Evolutionary conservation across 2,329 filamentous ascomycete genomes (phyloP), one percentile per base, ranked within the genome.

Genomic region (Harringtonia lauricola): DNA sequence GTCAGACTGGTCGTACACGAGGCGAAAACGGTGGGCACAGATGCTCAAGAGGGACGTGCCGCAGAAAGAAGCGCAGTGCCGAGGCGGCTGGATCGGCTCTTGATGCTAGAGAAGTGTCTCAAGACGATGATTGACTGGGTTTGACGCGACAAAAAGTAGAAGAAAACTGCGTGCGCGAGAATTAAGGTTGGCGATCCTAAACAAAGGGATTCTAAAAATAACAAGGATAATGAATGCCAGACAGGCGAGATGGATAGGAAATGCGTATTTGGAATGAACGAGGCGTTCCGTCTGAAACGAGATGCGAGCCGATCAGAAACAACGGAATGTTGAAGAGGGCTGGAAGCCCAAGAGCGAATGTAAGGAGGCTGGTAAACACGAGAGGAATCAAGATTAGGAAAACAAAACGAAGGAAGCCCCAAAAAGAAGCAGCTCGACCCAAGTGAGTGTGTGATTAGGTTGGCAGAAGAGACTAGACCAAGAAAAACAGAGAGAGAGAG

Each of bases 121-220:
- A 44, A 22, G 42, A 30, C 24, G 8, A 17, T n/a, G 33, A 31
- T 18, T 17, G 17, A 24, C 22, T 26, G 31, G 39, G 26, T 17
- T 28, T 2, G 24, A 39, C 43, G 24, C 33, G 33, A 39, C 39
- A 28, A 36, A 36, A 39, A 39, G n/a, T 38, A 44, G 42, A 21
- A 24, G 28, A 41, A 19, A 19, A 33, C 29, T 15, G 30, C 28
- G 14, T 17, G 22, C 22, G 39, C 19, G 37, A 33, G 30, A 39
- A 45, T 41, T 43, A 45, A 43, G 28, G 44, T 48, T 43, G 43
- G 39, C 43, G 46, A 45, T 48, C 46, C 22, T 22, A 38, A 24
- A 38, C 30, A 44, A 39, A 18, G 19, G 4, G 26, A 17, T 30
- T 18, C 21, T 22, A 39, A 36, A 8, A 39, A 38, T 14, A 24